Conservation (phyloP, 768 basidiomycete species). For the Austroboletus eburneus region DNA sequence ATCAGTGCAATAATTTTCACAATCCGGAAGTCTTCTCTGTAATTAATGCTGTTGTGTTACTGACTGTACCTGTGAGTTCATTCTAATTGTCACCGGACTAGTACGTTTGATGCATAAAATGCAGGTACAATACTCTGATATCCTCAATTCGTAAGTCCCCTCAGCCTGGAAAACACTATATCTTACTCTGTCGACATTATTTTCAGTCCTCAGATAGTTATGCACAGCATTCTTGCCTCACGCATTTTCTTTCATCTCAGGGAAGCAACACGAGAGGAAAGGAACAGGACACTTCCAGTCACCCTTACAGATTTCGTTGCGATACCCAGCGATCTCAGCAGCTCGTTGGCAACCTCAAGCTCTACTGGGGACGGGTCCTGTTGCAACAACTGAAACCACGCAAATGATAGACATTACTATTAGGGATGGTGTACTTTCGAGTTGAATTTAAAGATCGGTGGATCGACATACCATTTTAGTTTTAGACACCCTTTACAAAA, state of each 20-base stretch:
- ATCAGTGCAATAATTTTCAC: neutral
- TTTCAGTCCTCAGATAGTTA: slow-evolving; percentile 17
- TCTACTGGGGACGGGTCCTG: neutral
- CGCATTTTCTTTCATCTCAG: slow-evolving; percentile 23
- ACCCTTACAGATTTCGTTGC: slow-evolving; percentile 12
- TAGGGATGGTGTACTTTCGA: too few species aligned
- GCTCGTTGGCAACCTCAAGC: neutral
- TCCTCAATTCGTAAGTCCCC: slow-evolving; percentile 16
- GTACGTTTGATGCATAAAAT: neutral
- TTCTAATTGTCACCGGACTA: neutral
- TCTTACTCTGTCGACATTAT: neutral
- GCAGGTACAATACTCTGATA: slow-evolving; percentile 13
- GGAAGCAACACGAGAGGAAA: slow-evolving; percentile 12
- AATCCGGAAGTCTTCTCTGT: slow-evolving; percentile 12
- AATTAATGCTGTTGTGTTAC: slow-evolving; percentile 12
- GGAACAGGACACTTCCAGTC: neutral
- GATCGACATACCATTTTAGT: too few species aligned
- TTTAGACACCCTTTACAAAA: too few species aligned
- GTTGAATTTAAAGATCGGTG: too few species aligned
- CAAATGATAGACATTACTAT: neutral
- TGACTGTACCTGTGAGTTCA: slow-evolving; percentile 8
- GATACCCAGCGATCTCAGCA: neutral
- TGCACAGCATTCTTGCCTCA: slow-evolving; percentile 24
- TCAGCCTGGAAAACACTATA: neutral
- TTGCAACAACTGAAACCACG: neutral